phyloP scores from a whole-genome alignment of 2,329 filamentous ascomycete genomes.

The Trichocomaceae sp. region DNA sequence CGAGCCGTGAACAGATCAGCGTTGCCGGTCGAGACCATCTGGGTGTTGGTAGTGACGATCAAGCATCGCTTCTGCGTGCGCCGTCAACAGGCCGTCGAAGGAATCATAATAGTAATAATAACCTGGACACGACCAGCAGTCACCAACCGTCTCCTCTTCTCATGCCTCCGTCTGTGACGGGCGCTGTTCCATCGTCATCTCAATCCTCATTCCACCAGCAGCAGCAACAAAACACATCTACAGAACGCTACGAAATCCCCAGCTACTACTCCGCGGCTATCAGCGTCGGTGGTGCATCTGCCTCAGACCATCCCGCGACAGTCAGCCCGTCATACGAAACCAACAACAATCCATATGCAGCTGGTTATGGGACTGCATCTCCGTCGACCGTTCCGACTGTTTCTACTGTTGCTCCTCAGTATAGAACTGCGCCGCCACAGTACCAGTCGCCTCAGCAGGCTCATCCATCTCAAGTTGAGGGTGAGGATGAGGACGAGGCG shows the following conservation, averaged over 20 bases:
- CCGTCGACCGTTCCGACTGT: background rate
- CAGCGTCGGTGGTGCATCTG: background rate
- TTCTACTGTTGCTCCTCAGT: background rate
- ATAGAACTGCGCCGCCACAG: constrained; percentile 8
- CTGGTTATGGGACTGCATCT: background rate
- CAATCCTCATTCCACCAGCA: background rate
- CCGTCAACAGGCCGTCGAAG: constrained; percentile 37
- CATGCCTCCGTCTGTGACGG: background rate
- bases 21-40: constrained; percentile 10
- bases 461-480: background rate
- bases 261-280: constrained; percentile 13
- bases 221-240: background rate
- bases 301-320: background rate
- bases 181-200: constrained; percentile 1
- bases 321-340: background rate
- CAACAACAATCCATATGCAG: constrained; percentile 7
- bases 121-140: constrained; percentile 8
- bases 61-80: constrained; percentile 28
- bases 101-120: constrained; percentile 13
- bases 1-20: constrained; percentile 16
- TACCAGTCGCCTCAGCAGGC: constrained; percentile 6
- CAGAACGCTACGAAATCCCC: constrained; percentile 13
- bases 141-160: constrained; percentile 1
- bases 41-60: constrained; percentile 13
- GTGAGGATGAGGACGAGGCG: constrained; percentile 6